A percentile compares a stretch with the other conserved stretches of the same genome.
Evolutionary conservation across 768 basidiomycete genomes (phyloP).

Genomic region (Suillus paluster): DNA sequence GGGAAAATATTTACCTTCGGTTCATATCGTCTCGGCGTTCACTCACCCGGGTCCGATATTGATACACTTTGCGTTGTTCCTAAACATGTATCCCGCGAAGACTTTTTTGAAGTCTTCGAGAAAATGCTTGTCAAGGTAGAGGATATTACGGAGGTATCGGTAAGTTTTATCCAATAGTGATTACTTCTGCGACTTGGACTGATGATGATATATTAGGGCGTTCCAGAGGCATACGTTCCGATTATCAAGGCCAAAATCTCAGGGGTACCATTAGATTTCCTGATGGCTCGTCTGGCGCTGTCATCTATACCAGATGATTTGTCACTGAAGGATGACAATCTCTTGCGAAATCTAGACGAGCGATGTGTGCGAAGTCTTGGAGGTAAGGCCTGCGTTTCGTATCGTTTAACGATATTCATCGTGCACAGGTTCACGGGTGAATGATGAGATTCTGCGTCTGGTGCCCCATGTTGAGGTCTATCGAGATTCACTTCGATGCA

Average conservation of each 20-base stretch:
- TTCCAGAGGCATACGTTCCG: conserved; percentile 96
- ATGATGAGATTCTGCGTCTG: conserved; percentile 92
- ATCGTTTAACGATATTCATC: conserved; percentile 10
- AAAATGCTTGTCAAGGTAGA: conserved; percentile 84
- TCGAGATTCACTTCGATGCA: conserved; percentile 91
- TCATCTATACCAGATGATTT: conserved; percentile 92
- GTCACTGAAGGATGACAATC: conserved; percentile 87
- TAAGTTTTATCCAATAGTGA: conserved; percentile 46
- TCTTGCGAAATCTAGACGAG: conserved; percentile 92
- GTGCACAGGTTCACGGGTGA: conserved; percentile 84
- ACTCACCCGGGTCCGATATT: conserved; percentile 95
- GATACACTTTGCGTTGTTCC: conserved; percentile 99
- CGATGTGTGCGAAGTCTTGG: conserved; percentile 93
- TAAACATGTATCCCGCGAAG: conserved; percentile 92
- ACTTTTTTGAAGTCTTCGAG: conserved; percentile 93
- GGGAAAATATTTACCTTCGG: conserved; percentile 99
- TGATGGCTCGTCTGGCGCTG: conserved; percentile 88
- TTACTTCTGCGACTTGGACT: conserved; percentile 9
- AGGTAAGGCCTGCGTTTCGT: conserved; percentile 47
- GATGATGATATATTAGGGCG: conserved; percentile 59
- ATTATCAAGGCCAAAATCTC: conserved; percentile 90
- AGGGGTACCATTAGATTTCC: conserved; percentile 92
- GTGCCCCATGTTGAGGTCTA: conserved; percentile 95
- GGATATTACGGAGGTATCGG: conserved; percentile 87
- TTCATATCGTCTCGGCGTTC: conserved; percentile 96